These are phyloP conservation scores for Cytospora mali DNA, from an alignment of 2,329 filamentous ascomycete species.

Conservation along the genomic window DNA sequence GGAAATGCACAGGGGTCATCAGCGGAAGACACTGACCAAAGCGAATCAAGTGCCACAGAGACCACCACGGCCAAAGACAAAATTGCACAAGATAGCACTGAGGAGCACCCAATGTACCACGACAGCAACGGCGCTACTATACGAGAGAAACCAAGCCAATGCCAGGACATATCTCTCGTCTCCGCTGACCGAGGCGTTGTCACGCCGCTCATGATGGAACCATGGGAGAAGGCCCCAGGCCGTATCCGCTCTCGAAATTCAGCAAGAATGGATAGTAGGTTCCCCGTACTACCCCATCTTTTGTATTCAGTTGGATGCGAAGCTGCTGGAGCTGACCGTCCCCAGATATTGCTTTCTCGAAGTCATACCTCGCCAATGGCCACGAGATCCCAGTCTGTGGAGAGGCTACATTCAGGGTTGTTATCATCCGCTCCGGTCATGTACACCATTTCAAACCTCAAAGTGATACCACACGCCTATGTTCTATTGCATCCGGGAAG, in stretches of 20 bases:
- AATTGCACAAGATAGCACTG: background rate
- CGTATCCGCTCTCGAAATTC: background rate
- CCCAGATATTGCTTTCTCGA: slow-evolving; percentile 38
- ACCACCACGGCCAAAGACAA: background rate
- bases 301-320: background rate
- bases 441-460: slow-evolving; percentile 30
- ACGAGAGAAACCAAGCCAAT: background rate
- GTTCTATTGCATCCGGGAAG: slow-evolving; percentile 37
- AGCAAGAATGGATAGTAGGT: background rate
- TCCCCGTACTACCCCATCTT: background rate
- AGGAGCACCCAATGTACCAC: background rate
- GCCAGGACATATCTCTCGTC: background rate
- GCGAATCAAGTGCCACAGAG: background rate
- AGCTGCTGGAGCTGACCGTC: background rate
- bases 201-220: background rate
- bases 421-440: slow-evolving; percentile 33
- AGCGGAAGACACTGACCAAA: background rate
- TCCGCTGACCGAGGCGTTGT: background rate
- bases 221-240: background rate
- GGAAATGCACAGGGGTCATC: background rate
- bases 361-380: slow-evolving; percentile 34
- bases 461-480: slow-evolving; percentile 31
- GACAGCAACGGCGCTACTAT: background rate
- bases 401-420: slow-evolving; percentile 35
- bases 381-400: slow-evolving; percentile 32